Percentiles rank a stretch among this genome's conserved stretches.
Conservation (phyloP, 139 green algal species). For the Coccomyxa sp. region DNA sequence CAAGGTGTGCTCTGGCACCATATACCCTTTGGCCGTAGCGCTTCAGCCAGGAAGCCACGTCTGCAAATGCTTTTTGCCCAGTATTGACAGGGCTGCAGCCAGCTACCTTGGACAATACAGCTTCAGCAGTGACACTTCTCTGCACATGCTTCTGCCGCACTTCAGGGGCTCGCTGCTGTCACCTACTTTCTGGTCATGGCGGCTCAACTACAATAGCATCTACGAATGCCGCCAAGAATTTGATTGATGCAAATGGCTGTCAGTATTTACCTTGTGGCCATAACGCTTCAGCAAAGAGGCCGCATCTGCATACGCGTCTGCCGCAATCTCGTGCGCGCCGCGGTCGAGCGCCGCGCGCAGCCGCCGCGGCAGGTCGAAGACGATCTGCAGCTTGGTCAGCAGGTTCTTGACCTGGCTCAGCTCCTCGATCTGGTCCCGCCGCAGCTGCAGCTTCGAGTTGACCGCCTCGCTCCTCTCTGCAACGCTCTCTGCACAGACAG, state of each 20-base stretch:
- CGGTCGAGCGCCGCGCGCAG: conserved; percentile 60
- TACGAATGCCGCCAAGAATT: no score
- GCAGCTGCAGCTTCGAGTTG: conserved; percentile 73
- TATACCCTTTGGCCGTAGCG: conserved; percentile 70
- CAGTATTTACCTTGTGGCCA: conserved; percentile 61
- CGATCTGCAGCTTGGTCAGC: conserved; percentile 75
- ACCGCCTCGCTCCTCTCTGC: conserved; percentile 63
- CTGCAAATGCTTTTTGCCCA: conserved; percentile 66
- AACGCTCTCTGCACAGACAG: conserved; percentile 45
- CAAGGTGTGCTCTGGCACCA: no score
- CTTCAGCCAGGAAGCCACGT: conserved; percentile 66
- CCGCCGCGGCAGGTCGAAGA: conserved; percentile 72
- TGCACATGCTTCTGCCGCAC: background rate
- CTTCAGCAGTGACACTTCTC: background rate
- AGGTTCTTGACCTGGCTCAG: conserved; percentile 62
- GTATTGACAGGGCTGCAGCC: conserved; percentile 63
- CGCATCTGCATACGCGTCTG: conserved; percentile 68
- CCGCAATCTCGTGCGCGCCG: conserved; percentile 67
- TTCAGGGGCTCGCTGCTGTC: background rate
- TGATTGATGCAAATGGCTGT: no score
- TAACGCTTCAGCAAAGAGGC: conserved; percentile 71
- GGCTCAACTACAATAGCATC: no score
- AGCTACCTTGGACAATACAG: no score
- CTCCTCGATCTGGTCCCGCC: conserved; percentile 80
- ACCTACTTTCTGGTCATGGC: no score